Base-by-base conservation (phyloP, 2,329 filamentous ascomycete genomes). In the Teratosphaeria viscida region DNA sequence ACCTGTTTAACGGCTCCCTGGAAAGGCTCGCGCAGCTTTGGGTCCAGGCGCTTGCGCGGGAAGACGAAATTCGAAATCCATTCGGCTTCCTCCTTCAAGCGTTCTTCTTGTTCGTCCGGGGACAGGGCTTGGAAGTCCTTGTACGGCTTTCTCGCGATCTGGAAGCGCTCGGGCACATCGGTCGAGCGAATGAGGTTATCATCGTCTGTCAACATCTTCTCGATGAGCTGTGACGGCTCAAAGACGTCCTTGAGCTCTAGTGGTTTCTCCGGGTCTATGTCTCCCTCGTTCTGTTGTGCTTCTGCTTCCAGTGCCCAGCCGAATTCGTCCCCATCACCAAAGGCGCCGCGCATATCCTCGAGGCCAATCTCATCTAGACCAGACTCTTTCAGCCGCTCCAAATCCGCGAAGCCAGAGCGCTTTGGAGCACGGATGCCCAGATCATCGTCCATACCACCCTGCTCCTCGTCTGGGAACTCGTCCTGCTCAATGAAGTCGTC, bases 221-320 rank as follows among this genome's bases (percentile, higher is more conserved):
- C 94, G 59, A 88, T 86, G 47, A 99, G 82, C 73, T 99, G 91
- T 2, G 92, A 95, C 0, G 94, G 94, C 75, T 99, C 94, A 69
- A 99, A 99, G 56, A 99, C 92, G 72, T 99, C 92, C 77, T 97
- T 96, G 63, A 99, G 83, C 74, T 96, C 90, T 52, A 97, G 84
- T 53, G 87, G 86, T 68, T 92, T 89, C 65, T 95, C 89, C 62
- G 90, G 88, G 61, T 86, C 83, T 65, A 88, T 81, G 60, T 88
- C 85, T 55, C 89, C 86, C 65, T 95, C 89, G 60, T 85, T 82
- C 65, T 92, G 88, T 56, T 91, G 87, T 54, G 94, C 89, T 73
- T 97, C 92, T 69, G 92, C 81, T 57, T 92, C 88, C 55, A 99
- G 78, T 8, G 92, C 94, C 86, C 95, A 99, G 67, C 92, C 87